A percentile compares a stretch with the other conserved stretches of the same genome.
These are phyloP conservation scores for Eimeria acervulina DNA, from an alignment of 169 alveolate species.

Conservation along the genomic window DNA sequence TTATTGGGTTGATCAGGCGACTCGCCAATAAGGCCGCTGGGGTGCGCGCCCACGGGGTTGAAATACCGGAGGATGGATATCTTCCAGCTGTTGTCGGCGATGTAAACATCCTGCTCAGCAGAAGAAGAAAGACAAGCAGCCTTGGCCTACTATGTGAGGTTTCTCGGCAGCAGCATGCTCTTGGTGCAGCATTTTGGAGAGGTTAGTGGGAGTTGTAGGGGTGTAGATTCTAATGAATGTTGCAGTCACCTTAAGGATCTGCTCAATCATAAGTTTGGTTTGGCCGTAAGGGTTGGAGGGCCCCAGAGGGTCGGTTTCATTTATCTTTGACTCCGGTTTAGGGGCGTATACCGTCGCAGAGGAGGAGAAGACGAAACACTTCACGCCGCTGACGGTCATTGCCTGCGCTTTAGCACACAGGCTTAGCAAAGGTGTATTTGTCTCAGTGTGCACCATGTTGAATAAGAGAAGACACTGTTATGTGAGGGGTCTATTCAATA, in stretches of 20 bases:
- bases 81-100: slow-evolving; percentile 81
- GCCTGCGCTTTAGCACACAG: slow-evolving; percentile 76
- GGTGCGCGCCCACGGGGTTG: slow-evolving; percentile 97
- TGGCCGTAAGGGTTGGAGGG: slow-evolving; percentile 96
- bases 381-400: slow-evolving; percentile 90
- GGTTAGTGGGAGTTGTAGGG: neutral
- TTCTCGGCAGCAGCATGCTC: neutral
- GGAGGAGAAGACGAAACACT: slow-evolving; percentile 93
- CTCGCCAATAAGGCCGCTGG: slow-evolving; percentile 95
- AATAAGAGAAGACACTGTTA: no score
- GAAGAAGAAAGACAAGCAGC: neutral
- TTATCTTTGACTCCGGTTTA: slow-evolving; percentile 85
- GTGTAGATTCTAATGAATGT: neutral
- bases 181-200: neutral
- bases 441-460: neutral
- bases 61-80: slow-evolving; percentile 92
- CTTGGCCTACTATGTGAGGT: neutral
- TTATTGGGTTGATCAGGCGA: slow-evolving; percentile 93
- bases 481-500: no score
- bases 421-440: neutral
- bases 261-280: slow-evolving; percentile 93
- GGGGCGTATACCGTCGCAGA: slow-evolving; percentile 96
- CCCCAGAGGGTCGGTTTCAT: slow-evolving; percentile 88
- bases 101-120: slow-evolving; percentile 84
- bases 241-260: slow-evolving; percentile 84